Conservation (phyloP, 495 filamentous ascomycete species). For the Usnea hakonensis region DNA sequence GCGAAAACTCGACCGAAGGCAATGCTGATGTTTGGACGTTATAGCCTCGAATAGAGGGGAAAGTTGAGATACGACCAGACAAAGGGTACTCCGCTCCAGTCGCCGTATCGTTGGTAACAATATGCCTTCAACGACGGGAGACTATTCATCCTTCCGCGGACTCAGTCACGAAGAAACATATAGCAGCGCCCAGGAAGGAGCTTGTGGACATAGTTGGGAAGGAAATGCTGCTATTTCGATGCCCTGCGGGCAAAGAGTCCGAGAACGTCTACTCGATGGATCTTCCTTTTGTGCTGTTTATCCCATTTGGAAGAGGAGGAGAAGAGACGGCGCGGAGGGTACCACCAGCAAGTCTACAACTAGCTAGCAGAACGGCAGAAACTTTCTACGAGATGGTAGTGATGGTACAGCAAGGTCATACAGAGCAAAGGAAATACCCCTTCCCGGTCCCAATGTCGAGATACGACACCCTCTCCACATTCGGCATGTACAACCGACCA, state of each 20-base stretch:
- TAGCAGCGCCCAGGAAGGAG: slow-evolving; percentile 88
- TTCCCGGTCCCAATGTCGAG: slow-evolving; percentile 86
- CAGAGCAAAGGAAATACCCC: slow-evolving; percentile 77
- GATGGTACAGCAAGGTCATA: slow-evolving; percentile 81
- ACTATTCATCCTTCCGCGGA: slow-evolving; percentile 95
- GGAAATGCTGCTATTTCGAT: slow-evolving; percentile 86
- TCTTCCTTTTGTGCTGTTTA: slow-evolving; percentile 92
- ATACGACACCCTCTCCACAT: slow-evolving; percentile 95
- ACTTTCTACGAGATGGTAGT: slow-evolving; percentile 97
- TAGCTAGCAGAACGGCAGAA: slow-evolving; percentile 86
- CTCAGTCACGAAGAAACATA: slow-evolving; percentile 81
- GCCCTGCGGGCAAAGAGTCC: slow-evolving; percentile 69
- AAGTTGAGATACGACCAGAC: slow-evolving; percentile 89
- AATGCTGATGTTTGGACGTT: neutral
- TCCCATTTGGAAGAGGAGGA: slow-evolving; percentile 84
- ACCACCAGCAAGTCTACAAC: slow-evolving; percentile 84
- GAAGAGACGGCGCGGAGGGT: slow-evolving; percentile 82
- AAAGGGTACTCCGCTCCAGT: slow-evolving; percentile 80
- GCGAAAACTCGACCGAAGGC: neutral
- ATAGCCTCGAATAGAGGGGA: slow-evolving; percentile 92
- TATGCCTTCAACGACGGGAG: slow-evolving; percentile 86
- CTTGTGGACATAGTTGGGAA: slow-evolving; percentile 88
- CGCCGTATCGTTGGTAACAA: slow-evolving; percentile 84
- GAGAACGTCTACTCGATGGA: slow-evolving; percentile 96
- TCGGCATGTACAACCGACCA: slow-evolving; percentile 98